Percentiles rank a stretch among this genome's conserved stretches.
Conservation (phyloP, 2,329 filamentous ascomycete species). For the Huntiella moniliformis region DNA sequence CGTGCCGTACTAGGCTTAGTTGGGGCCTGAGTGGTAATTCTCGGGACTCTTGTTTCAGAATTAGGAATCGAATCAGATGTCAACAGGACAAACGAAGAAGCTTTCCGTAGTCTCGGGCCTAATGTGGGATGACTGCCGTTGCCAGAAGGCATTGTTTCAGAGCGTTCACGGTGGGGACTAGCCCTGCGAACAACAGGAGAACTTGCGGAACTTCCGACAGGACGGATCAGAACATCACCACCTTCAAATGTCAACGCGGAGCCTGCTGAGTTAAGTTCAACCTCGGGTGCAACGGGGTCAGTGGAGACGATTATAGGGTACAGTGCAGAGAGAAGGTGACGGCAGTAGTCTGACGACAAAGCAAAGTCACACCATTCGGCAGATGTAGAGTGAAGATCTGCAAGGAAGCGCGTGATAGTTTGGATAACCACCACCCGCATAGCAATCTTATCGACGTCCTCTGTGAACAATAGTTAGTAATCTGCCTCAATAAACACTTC, state of each 20-base stretch:
- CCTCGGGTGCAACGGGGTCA: conserved; percentile 64
- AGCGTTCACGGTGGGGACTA: conserved; percentile 29
- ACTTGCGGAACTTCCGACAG: conserved; percentile 41
- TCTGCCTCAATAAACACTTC: background rate
- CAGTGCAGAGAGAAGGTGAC: conserved; percentile 58
- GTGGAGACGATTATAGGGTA: conserved; percentile 80
- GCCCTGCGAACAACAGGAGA: conserved; percentile 46
- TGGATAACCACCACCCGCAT: conserved; percentile 47
- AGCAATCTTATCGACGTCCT: conserved; percentile 13
- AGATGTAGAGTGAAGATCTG: conserved; percentile 61
- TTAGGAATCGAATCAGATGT: conserved; percentile 46
- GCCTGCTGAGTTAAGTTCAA: conserved; percentile 69
- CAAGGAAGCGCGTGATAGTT: conserved; percentile 60
- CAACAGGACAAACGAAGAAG: conserved; percentile 81
- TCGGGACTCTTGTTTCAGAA: conserved; percentile 15
- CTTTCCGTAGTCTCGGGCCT: conserved; percentile 46
- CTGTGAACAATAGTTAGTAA: conserved; percentile 1
- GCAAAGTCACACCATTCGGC: conserved; percentile 67
- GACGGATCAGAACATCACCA: conserved; percentile 65
- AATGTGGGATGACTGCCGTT: background rate
- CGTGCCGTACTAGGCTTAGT: conserved; percentile 35
- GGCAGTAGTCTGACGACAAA: conserved; percentile 59
- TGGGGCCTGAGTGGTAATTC: background rate
- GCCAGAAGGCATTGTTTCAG: conserved; percentile 24
- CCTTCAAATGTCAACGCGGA: conserved; percentile 71